phyloP scores from a whole-genome alignment of 768 basidiomycete species.

The Lentinula lateritia region DNA sequence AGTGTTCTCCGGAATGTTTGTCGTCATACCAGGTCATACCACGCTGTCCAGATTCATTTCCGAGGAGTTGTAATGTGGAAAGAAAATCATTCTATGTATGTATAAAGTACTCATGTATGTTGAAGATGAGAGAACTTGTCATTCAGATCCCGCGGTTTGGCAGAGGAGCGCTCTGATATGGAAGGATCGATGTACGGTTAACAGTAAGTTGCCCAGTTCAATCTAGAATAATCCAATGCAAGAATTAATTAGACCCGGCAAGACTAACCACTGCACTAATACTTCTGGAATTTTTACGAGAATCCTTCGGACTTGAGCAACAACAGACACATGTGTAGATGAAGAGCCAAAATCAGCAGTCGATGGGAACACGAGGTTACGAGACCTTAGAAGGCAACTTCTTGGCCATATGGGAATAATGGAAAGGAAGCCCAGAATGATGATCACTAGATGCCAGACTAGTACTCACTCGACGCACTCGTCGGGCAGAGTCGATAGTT shows the following conservation, averaged over 20 bases:
- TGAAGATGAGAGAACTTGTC: not conserved
- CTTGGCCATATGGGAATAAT: conserved; percentile 4
- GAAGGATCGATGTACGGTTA: not conserved
- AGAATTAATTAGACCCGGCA: not conserved
- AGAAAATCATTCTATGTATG: not conserved
- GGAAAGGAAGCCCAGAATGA: not conserved
- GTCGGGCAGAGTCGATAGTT: not conserved
- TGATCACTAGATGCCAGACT: not conserved
- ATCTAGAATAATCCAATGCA: not conserved
- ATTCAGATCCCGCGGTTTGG: not conserved
- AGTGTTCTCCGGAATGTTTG: not conserved
- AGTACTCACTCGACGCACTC: not conserved
- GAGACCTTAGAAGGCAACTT: conserved; percentile 4
- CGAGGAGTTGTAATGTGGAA: not conserved
- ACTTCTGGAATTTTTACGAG: not conserved
- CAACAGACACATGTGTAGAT: not conserved
- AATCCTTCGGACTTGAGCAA: not conserved
- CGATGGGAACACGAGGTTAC: not conserved
- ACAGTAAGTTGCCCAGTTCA: not conserved
- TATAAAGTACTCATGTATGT: not conserved
- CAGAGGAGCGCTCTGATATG: not conserved
- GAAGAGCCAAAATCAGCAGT: not conserved
- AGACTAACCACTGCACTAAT: not conserved
- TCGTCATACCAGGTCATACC: not conserved
- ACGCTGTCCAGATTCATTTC: not conserved